Percentiles rank a stretch among this genome's conserved stretches.
phyloP scores from a whole-genome alignment of 768 basidiomycete species.

The Kwoniella mangroviensis region DNA sequence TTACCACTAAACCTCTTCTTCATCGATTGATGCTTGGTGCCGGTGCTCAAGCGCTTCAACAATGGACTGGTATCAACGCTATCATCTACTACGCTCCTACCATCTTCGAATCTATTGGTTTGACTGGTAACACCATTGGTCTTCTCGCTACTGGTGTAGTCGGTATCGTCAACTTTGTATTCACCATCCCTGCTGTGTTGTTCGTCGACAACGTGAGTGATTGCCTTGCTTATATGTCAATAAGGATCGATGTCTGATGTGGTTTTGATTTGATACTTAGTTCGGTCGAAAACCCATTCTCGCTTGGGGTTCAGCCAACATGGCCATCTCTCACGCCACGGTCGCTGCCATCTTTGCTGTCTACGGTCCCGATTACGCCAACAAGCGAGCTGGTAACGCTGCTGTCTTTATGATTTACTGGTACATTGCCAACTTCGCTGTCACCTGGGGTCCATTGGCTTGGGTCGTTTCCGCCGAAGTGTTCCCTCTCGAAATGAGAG shows the following conservation, averaged over 20 bases:
- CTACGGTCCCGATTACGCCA: slow-evolving; percentile 62
- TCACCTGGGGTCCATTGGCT: slow-evolving; percentile 67
- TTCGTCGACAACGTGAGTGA: slow-evolving; percentile 68
- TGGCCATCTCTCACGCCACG: slow-evolving; percentile 66
- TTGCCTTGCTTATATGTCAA: background rate
- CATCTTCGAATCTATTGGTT: slow-evolving; percentile 69
- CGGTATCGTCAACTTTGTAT: slow-evolving; percentile 74
- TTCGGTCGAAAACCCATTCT: slow-evolving; percentile 72
- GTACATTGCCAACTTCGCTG: slow-evolving; percentile 75
- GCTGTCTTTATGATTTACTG: slow-evolving; percentile 65
- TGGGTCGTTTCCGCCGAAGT: slow-evolving; percentile 79
- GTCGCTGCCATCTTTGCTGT: slow-evolving; percentile 66
- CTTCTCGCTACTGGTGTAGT: slow-evolving; percentile 73
- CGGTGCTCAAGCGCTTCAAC: slow-evolving; percentile 78
- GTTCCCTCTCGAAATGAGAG: slow-evolving; percentile 64
- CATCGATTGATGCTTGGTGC: slow-evolving; percentile 65
- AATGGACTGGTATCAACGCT: slow-evolving; percentile 67
- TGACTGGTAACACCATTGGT: slow-evolving; percentile 67
- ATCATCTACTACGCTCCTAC: slow-evolving; percentile 74
- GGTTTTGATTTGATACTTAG: background rate
- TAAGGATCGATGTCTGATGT: background rate
- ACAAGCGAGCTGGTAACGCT: slow-evolving; percentile 71
- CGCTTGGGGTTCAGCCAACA: slow-evolving; percentile 31
- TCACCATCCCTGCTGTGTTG: slow-evolving; percentile 80
- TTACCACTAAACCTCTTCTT: slow-evolving; percentile 63